Evolutionary conservation across 495 filamentous ascomycete genomes (phyloP).

Genomic region (Rhypophila decipiens): DNA sequence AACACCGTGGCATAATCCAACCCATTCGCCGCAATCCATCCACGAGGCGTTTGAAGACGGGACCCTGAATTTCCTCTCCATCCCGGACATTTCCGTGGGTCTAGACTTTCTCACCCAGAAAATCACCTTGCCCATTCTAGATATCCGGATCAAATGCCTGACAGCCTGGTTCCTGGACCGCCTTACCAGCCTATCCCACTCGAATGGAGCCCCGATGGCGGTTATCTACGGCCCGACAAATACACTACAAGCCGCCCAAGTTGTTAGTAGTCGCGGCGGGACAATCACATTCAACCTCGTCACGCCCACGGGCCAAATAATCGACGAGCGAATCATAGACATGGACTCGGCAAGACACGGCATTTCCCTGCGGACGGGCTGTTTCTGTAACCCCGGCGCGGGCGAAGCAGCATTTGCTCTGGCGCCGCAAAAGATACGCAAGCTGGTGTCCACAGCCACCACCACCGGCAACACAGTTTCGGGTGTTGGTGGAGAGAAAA

Average conservation of each 20-base stretch:
- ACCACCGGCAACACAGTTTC: too few relatives aligned
- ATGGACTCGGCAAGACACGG: slow-evolving; percentile 27
- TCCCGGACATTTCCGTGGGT: slow-evolving; percentile 49
- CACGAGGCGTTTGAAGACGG: slow-evolving; percentile 53
- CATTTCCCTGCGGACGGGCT: slow-evolving; percentile 54
- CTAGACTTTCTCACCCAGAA: slow-evolving; percentile 29
- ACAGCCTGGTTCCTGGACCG: slow-evolving; percentile 42
- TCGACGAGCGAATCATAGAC: slow-evolving; percentile 50
- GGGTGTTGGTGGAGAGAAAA: too few relatives aligned
- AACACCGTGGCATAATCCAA: slow-evolving; percentile 48
- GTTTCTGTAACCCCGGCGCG: slow-evolving; percentile 58
- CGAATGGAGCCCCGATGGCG: slow-evolving; percentile 41
- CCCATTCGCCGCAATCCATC: too few relatives aligned
- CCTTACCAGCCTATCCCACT: slow-evolving; percentile 39
- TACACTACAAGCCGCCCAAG: slow-evolving; percentile 27
- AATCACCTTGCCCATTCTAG: slow-evolving; percentile 13
- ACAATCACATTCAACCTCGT: slow-evolving; percentile 53
- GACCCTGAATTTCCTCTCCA: slow-evolving; percentile 52
- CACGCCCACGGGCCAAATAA: slow-evolving; percentile 33
- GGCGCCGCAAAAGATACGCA: neutral
- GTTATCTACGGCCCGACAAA: slow-evolving; percentile 47
- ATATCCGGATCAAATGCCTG: slow-evolving; percentile 29
- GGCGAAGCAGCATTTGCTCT: slow-evolving; percentile 22
- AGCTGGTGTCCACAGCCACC: slow-evolving; percentile 1
- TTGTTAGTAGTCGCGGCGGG: too few relatives aligned